Base-by-base conservation (phyloP, 805 yeast species). In the Wickerhamomyces pijperi region DNA sequence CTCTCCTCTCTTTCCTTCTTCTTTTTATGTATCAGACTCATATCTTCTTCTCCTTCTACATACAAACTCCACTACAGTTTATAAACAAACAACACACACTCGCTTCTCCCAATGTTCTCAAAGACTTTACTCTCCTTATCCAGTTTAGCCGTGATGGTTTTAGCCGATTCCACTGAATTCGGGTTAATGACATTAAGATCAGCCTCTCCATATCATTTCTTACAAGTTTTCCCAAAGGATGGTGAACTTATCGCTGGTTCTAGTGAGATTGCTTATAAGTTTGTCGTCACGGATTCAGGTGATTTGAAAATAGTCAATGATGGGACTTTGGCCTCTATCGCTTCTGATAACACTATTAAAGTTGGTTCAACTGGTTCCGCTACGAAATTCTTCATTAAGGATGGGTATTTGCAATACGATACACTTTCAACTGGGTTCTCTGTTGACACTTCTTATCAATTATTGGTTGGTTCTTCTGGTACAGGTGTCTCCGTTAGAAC, bases 101-200 rank as follows among this genome's bases (percentile, higher is more conserved):
- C n/a, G n/a, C n/a, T n/a, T n/a, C n/a, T 12, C 6, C 12, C 6
- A 31, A 31, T 31, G 33, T 31, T 41, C 51, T 19, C 16, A 5
- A 39, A 42, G 16, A 42, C 56, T 36, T 31, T 54, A 32, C 47
- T 55, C 40, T 43, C 58, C 37, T 39, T 60, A 25, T n/a, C n/a
- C n/a, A 43, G 53, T 35, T 53, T 44, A 42, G 53, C 53, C 37
- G 38, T 62, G 15, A 40, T 56, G 21, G 53, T 56, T 36, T 41
- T 51, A 32, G 67, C 67, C 28, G 67, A 62, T 47, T 63, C 69
- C 19, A 56, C 55, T 41, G 17, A 48, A 14, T 63, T 64, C 43
- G 63, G 61, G 42, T 36, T 58, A 20, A 25, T 63, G 13, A 40
- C 55, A 29, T 54, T 63, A 42, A 53, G 59, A 41, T 63, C 68